Evolutionary conservation across 2,329 filamentous ascomycete genomes (phyloP).

Genomic region (Fusarium sambucinum): DNA sequence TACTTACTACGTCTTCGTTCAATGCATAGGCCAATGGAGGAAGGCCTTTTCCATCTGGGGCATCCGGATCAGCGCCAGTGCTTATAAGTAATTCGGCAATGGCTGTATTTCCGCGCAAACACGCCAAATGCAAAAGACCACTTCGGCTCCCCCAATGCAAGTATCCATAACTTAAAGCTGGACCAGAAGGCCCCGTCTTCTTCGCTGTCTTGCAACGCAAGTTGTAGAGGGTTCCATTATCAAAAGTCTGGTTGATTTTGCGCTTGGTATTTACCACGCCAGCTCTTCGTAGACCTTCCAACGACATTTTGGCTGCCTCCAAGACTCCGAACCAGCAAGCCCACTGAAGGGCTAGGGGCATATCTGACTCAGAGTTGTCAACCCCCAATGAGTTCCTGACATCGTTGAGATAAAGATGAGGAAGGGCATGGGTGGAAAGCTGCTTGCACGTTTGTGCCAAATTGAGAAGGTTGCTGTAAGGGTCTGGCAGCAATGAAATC

Average conservation of each 20-base stretch:
- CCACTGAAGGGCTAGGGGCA: constrained; percentile 32
- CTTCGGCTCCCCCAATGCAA: constrained; percentile 23
- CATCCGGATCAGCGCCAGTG: constrained; percentile 13
- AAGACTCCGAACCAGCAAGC: constrained; percentile 37
- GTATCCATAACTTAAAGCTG: constrained; percentile 8
- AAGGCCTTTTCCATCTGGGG: constrained; percentile 5
- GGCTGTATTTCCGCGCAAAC: constrained; percentile 37
- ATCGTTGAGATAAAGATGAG: constrained; percentile 26
- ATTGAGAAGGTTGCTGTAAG: constrained; percentile 16
- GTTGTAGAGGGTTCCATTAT: constrained; percentile 14
- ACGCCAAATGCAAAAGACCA: constrained; percentile 34
- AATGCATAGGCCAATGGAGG: constrained; percentile 29
- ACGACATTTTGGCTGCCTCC: constrained; percentile 19
- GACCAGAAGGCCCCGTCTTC: neutral
- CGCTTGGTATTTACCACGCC: constrained; percentile 1
- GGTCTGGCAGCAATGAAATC: constrained; percentile 6
- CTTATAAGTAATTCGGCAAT: constrained; percentile 24
- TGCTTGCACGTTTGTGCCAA: constrained; percentile 21
- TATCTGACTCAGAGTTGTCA: neutral
- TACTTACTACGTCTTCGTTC: constrained; percentile 34
- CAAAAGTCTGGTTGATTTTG: constrained; percentile 22
- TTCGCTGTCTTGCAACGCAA: constrained; percentile 17
- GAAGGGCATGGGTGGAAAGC: constrained; percentile 14
- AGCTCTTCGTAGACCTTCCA: constrained; percentile 8
- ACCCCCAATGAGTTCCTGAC: constrained; percentile 10